Evolutionary conservation across 2,329 filamentous ascomycete genomes (phyloP).

Genomic region (Neurospora sp.): DNA sequence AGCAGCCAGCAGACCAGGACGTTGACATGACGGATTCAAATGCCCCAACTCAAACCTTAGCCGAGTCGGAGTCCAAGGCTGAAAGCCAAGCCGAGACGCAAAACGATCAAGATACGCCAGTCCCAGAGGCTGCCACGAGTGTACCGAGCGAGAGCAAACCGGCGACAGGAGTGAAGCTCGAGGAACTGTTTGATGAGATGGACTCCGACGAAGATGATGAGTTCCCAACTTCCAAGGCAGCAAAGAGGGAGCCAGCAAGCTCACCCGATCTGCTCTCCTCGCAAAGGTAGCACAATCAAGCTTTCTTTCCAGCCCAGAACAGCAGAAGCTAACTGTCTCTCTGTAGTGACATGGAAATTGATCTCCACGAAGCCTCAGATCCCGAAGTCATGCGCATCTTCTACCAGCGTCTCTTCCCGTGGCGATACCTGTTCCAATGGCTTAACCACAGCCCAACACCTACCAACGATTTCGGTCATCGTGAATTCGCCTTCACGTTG

Average conservation of each 20-base stretch:
- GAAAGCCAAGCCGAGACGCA: conserved; percentile 3
- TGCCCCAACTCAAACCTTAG: not conserved
- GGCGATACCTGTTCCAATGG: conserved; percentile 93
- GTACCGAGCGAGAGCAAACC: conserved; percentile 25
- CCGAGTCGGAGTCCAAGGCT: not conserved
- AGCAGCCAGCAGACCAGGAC: conserved; percentile 8
- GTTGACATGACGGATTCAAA: conserved; percentile 11
- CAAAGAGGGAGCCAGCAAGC: conserved; percentile 24
- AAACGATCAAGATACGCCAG: conserved; percentile 20
- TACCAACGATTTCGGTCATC: conserved; percentile 78
- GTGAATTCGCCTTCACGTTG: conserved; percentile 95
- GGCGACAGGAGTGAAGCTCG: conserved; percentile 39
- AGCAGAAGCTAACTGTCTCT: not conserved
- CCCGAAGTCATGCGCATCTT: conserved; percentile 84
- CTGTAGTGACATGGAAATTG: not conserved
- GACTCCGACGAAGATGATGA: conserved; percentile 48
- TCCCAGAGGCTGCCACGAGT: conserved; percentile 11
- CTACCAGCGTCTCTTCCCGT: conserved; percentile 92
- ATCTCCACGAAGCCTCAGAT: conserved; percentile 43
- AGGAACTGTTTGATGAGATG: conserved; percentile 48
- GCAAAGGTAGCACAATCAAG: conserved; percentile 16
- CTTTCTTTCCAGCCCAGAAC: not conserved
- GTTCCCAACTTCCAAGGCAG: conserved; percentile 40
- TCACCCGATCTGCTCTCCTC: conserved; percentile 33
- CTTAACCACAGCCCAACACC: conserved; percentile 86